Base-by-base conservation (phyloP, 495 filamentous ascomycete genomes). In the Penicillium waksmanii region DNA sequence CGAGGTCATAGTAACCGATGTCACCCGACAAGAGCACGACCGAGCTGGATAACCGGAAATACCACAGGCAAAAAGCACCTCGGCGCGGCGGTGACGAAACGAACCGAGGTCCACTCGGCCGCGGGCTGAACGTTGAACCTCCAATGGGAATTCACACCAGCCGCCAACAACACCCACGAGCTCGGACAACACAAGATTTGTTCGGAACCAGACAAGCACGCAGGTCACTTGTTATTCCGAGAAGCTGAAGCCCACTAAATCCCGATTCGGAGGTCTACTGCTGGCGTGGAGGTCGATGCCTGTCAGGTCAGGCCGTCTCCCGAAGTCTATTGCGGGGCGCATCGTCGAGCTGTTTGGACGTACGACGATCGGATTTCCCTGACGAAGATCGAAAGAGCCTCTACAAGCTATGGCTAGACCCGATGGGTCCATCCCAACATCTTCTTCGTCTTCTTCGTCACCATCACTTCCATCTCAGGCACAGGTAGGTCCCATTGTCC, bases 51-150 rank as follows among this genome's bases (percentile, higher is more conserved):
- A 57, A 52, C 51, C 63, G 55, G 52, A 51, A 53, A 44, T 49
- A 17, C 55, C 57, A 49, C 56, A 25, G 55, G 56, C 46, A 25
- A 59, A 60, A 66, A 59, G 65, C 68, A 71, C 75, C 72, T 77
- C 73, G 73, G 70, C 69, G 73, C 62, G 61, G 52, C 64, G 63
- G 69, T 68, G 62, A 72, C 64, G 67, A 71, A 68, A 67, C 49
- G 61, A 73, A 62, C 75, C 75, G 73, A 76, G 75, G 75, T 76
- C 61, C 71, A 67, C 40, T 66, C 63, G 52, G 56, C 57, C 62
- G 44, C 40, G 5, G 25, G 23, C 23, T 23, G 42, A 56, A 6
- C 42, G 50, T 12, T 48, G 19, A 25, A 13, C 46, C 21, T 48
- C 23, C 19, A 23, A 48, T 48, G 46, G 15, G 46, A 27, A 13